These are phyloP conservation scores for Tubosaeta sp. DNA, from an alignment of 768 basidiomycete species.

Conservation along the genomic window DNA sequence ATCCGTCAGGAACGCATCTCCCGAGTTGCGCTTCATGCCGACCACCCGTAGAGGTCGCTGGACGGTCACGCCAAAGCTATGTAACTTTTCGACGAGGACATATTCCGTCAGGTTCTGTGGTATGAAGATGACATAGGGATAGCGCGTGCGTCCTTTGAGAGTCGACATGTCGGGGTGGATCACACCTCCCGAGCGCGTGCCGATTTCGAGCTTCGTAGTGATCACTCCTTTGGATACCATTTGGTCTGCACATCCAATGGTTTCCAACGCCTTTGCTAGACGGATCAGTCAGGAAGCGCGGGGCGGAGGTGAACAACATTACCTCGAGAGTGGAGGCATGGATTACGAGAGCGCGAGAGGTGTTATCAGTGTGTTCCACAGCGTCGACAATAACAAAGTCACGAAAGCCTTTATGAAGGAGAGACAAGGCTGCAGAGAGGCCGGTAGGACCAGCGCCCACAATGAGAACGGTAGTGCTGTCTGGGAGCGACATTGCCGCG, in stretches of 20 bases:
- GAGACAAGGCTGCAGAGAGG: constrained; percentile 45
- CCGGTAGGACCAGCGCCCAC: constrained; percentile 55
- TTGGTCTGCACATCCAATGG: constrained; percentile 37
- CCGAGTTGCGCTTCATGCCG: constrained; percentile 31
- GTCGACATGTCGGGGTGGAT: constrained; percentile 29
- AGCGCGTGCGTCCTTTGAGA: constrained; percentile 40
- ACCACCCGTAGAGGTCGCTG: constrained; percentile 38
- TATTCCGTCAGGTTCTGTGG: constrained; percentile 47
- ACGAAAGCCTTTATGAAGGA: constrained; percentile 37
- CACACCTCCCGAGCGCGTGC: constrained; percentile 29
- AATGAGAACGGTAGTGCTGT: constrained; percentile 41
- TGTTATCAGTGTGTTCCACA: constrained; percentile 28
- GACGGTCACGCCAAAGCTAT: constrained; percentile 31
- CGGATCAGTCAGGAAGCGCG: constrained; percentile 25
- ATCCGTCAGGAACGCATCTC: constrained; percentile 30
- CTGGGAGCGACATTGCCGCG: constrained; percentile 28
- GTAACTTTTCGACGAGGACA: constrained; percentile 33
- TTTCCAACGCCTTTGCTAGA: constrained; percentile 40
- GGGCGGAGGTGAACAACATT: neutral
- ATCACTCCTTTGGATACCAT: constrained; percentile 40
- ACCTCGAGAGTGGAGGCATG: constrained; percentile 58
- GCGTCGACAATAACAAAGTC: constrained; percentile 46
- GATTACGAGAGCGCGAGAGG: constrained; percentile 45
- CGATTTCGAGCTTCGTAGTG: constrained; percentile 20
- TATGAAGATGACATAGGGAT: constrained; percentile 40